A percentile compares a stretch with the other conserved stretches of the same genome.
Conservation (phyloP, 257 asterid species). For the Paulownia fortunei region DNA sequence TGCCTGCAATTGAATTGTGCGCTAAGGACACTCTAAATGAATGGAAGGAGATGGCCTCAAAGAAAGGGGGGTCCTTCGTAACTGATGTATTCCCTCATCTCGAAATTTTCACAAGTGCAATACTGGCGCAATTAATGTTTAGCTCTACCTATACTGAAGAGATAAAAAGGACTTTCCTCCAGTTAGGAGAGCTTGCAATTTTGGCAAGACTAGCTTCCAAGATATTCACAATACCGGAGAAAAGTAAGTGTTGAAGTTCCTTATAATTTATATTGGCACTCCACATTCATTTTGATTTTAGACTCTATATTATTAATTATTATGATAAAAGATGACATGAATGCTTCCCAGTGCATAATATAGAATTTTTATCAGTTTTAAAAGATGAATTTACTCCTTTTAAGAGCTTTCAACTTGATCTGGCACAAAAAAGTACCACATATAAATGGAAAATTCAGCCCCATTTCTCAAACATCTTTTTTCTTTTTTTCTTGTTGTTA, state of each 20-base stretch:
- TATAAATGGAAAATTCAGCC: no score
- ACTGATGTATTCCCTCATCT: not conserved
- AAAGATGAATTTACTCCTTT: no score
- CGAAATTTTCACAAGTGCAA: not conserved
- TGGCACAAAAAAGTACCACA: no score
- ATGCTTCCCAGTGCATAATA: no score
- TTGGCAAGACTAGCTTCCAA: conserved; percentile 10
- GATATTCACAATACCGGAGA: conserved; percentile 7
- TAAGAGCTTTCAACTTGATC: no score
- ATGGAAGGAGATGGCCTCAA: not conserved
- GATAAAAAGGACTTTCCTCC: not conserved
- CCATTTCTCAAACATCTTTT: no score
- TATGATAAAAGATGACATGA: no score
- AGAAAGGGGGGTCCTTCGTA: not conserved
- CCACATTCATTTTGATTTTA: no score
- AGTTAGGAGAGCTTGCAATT: conserved; percentile 6
- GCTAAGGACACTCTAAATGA: not conserved
- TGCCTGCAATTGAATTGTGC: not conserved
- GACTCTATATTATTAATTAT: no score
- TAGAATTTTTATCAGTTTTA: no score
- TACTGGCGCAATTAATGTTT: not conserved
- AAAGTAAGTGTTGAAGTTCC: conserved; percentile 1
- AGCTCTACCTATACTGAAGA: not conserved
- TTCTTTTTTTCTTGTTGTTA: no score
- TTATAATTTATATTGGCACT: no score